phyloP scores from a whole-genome alignment of 768 basidiomycete species.

The Pholiota conissans region DNA sequence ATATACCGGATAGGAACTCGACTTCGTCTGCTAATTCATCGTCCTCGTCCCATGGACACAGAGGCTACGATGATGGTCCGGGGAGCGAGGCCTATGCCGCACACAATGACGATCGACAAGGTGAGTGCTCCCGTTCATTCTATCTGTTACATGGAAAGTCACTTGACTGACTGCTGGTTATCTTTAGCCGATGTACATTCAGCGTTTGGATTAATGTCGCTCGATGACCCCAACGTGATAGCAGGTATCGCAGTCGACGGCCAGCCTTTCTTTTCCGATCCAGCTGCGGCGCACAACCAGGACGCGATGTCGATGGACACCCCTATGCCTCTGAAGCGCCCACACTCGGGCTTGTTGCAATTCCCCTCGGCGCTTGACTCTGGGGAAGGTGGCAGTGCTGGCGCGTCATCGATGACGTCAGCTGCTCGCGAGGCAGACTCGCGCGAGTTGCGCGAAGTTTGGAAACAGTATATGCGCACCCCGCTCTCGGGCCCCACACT shows the following conservation, averaged over 20 bases:
- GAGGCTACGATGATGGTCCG: not conserved
- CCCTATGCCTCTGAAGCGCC: conserved; percentile 43
- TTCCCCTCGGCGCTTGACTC: not conserved
- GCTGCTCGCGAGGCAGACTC: conserved; percentile 26
- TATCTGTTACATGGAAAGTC: too few species aligned
- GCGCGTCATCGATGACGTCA: conserved; percentile 12
- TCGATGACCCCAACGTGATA: conserved; percentile 72
- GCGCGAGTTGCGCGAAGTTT: conserved; percentile 65
- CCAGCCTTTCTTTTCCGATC: conserved; percentile 59
- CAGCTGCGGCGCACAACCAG: conserved; percentile 14
- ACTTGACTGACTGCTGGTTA: not conserved
- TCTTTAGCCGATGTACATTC: conserved; percentile 44
- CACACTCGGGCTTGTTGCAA: conserved; percentile 8
- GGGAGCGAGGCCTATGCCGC: not conserved
- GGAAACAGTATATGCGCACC: conserved; percentile 75
- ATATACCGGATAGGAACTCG: conserved; percentile 19
- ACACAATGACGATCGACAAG: conserved; percentile 21
- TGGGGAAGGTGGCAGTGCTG: not conserved
- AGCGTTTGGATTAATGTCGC: conserved; percentile 74
- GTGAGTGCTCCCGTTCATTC: conserved; percentile 12
- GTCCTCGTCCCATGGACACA: conserved; percentile 5
- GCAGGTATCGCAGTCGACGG: conserved; percentile 59
- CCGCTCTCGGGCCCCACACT: conserved; percentile 47
- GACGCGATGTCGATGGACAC: conserved; percentile 54
- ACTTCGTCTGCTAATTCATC: conserved; percentile 20